phyloP scores from a whole-genome alignment of 1,284 basidiomycete species.

The Meira miltonrushii region DNA sequence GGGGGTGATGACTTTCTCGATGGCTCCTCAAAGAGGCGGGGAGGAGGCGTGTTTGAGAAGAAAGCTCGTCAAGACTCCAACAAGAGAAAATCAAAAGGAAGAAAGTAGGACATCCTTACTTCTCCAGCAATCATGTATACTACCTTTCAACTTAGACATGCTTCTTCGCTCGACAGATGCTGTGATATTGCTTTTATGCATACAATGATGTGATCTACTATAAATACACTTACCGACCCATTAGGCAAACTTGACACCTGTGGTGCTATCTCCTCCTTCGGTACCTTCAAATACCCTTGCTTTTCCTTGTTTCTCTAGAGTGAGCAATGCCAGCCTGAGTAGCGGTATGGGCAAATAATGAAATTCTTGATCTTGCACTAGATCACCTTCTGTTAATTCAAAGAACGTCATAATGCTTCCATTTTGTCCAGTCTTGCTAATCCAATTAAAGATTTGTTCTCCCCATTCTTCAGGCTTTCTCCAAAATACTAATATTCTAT shows the following conservation, averaged over 20 bases:
- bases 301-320: slow-evolving; percentile 56
- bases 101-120: background rate
- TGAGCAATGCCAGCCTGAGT: slow-evolving; percentile 55
- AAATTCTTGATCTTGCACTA: slow-evolving; percentile 56
- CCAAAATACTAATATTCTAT: slow-evolving; percentile 56
- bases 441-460: slow-evolving; percentile 57
- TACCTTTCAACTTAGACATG: background rate
- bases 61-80: background rate
- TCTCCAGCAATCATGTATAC: background rate
- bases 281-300: slow-evolving; percentile 55
- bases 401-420: slow-evolving; percentile 59
- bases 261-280: slow-evolving; percentile 53
- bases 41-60: background rate
- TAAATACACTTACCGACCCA: background rate
- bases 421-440: slow-evolving; percentile 56
- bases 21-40: background rate
- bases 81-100: slow-evolving; percentile 2
- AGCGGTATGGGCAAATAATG: slow-evolving; percentile 54
- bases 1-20: slow-evolving; percentile 1
- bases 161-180: background rate
- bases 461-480: slow-evolving; percentile 59
- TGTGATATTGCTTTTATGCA: slow-evolving; percentile 1
- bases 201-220: background rate
- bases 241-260: slow-evolving; percentile 56
- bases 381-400: slow-evolving; percentile 58